Percentiles rank a stretch among this genome's conserved stretches.
Conservation (phyloP, 1,284 basidiomycete genomes). For the Albatrellus sp. region DNA sequence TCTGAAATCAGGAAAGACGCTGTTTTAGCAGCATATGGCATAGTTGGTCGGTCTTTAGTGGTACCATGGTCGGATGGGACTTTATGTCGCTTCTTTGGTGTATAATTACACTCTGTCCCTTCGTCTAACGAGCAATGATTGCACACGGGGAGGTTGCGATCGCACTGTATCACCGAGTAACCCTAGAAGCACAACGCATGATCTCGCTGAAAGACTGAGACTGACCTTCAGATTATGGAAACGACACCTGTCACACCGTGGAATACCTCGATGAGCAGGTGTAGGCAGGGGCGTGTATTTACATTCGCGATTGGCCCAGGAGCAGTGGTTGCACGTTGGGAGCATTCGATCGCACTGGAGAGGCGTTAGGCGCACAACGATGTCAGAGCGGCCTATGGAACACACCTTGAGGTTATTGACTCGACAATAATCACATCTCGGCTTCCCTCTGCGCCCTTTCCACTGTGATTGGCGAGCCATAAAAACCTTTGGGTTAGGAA, state of each 20-base stretch:
- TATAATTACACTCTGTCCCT: constrained; percentile 49
- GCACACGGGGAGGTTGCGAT: constrained; percentile 56
- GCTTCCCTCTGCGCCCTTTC: constrained; percentile 60
- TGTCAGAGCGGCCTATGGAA: constrained; percentile 6
- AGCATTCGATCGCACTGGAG: constrained; percentile 55
- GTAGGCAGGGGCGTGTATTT: constrained; percentile 62
- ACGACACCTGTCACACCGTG: constrained; percentile 58
- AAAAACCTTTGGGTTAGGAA: constrained; percentile 28
- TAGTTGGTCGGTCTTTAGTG: constrained; percentile 23
- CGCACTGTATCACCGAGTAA: constrained; percentile 31
- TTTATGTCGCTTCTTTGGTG: constrained; percentile 54
- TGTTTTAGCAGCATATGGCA: constrained; percentile 33
- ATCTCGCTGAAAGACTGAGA: constrained; percentile 2
- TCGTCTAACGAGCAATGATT: constrained; percentile 45
- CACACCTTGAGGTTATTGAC: constrained; percentile 57
- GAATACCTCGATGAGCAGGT: constrained; percentile 62
- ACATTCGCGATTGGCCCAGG: constrained; percentile 53
- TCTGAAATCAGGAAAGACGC: constrained; percentile 41
- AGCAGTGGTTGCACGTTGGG: constrained; percentile 60
- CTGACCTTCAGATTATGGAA: constrained; percentile 51
- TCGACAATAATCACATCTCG: constrained; percentile 60
- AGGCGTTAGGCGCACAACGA: constrained; percentile 3
- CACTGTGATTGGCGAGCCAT: constrained; percentile 46
- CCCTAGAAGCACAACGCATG: constrained; percentile 3
- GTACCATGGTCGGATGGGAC: constrained; percentile 32